phyloP scores from a whole-genome alignment of 78 protist species.

The Dictyostelium firmibasis region DNA sequence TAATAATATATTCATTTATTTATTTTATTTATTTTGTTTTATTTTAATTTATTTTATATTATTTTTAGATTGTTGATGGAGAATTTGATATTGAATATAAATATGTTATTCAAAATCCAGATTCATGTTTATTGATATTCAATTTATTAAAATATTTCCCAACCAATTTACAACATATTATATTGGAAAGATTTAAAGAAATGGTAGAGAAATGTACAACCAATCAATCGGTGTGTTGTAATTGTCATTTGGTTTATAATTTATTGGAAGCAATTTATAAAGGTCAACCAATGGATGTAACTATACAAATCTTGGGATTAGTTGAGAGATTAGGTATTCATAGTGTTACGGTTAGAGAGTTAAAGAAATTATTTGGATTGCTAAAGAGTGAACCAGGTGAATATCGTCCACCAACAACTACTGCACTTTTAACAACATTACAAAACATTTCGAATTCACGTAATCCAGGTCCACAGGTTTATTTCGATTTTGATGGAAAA shows the following conservation, averaged over 20 bases:
- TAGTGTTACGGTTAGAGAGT: conserved; percentile 52
- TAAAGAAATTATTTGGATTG: conserved; percentile 48
- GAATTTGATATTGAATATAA: conserved; percentile 59
- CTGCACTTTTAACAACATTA: not conserved
- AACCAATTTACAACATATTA: not conserved
- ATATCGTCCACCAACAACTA: conserved; percentile 24
- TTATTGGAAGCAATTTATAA: conserved; percentile 38
- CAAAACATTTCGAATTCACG: conserved; percentile 42
- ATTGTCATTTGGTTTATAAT: conserved; percentile 47
- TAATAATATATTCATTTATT: not conserved
- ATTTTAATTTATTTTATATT: too few species aligned
- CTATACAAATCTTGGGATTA: conserved; percentile 22
- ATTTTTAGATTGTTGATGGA: conserved; percentile 40
- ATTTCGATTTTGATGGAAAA: conserved; percentile 73
- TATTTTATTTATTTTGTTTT: not conserved
- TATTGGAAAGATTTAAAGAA: conserved; percentile 23
- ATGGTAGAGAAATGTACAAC: conserved; percentile 68
- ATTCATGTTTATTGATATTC: conserved; percentile 37
- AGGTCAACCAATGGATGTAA: conserved; percentile 34
- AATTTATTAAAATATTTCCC: conserved; percentile 41
- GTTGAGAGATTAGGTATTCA: conserved; percentile 48
- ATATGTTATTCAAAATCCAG: conserved; percentile 68
- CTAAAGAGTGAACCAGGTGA: conserved; percentile 40
- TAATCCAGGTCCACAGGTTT: conserved; percentile 75
- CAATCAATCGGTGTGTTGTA: conserved; percentile 66